Base-by-base conservation (phyloP, 371 early-diverging fungal species). In the Mucor piriformis region DNA sequence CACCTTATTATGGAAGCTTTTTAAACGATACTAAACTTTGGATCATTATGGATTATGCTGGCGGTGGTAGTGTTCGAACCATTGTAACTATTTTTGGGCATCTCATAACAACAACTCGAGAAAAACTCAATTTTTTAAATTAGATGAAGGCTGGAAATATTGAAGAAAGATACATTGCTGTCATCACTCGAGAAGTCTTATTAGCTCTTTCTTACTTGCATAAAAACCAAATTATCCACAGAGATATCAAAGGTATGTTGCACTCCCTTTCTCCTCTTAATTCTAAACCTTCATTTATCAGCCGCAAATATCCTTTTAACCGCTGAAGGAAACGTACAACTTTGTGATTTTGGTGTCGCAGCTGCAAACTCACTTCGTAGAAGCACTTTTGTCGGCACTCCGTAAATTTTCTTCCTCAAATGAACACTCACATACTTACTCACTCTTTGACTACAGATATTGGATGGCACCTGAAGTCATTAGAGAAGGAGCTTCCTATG, bases 31-130 rank as follows among this genome's bases (percentile, higher is more conserved):
- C 94, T 13, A 94, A 94, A 58, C 82, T 98, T 35, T 98, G 99
- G 97, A 92, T 98, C 61, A 88, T 98, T 56, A 97, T 98, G 96
- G 97, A 97, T 61, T 96, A 92, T 82, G 97, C 96, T 3, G 95
- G 89, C 6, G 98, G 95, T 35, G 98, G 98, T 13, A 95, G 95
- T 57, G 84, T 98, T 48, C 77, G 94, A 60, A 81, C 82, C 3
- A 76, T 94, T 60, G 93, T 93, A 86, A 73, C 33, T 24, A 16
- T 15, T 16, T n/a, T n/a, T n/a, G n/a, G n/a, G n/a, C 50, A n/a
- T 6, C 50, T 53, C n/a, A 35, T 48, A 27, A 6, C 33, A 43
- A 6, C 35, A 52, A 8, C 8, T 25, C 8, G 11, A 8, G 15
- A 2, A 20, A 20, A 5, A 16, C 54, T 27, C 25, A 47, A 13